A percentile compares a stretch with the other conserved stretches of the same genome.
phyloP scores from a whole-genome alignment of 2,329 filamentous ascomycete genomes.

The Bipolaris gigantea region DNA sequence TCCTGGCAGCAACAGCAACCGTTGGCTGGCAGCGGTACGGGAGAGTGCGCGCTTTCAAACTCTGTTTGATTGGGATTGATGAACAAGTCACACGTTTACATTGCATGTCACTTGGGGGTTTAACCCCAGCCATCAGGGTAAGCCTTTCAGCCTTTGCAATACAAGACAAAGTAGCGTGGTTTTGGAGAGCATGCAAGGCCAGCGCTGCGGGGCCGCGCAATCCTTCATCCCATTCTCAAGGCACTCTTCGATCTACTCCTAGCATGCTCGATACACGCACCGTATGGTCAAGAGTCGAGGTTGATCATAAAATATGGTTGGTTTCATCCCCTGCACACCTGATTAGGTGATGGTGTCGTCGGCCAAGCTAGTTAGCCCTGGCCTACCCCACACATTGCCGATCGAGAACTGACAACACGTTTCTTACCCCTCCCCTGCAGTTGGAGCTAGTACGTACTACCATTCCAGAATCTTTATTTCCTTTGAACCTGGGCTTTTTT shows the following conservation, averaged over 20 bases:
- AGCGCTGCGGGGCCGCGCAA: slow-evolving; percentile 20
- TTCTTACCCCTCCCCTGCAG: no score
- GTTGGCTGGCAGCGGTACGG: background rate
- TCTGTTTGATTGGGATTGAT: background rate
- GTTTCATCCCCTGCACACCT: slow-evolving; percentile 7
- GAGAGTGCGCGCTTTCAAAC: background rate
- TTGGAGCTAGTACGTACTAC: background rate
- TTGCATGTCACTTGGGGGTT: no score
- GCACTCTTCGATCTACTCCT: slow-evolving; percentile 19
- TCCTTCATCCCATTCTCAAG: slow-evolving; percentile 3
- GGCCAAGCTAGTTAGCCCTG: slow-evolving; percentile 29
- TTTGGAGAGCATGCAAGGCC: background rate
- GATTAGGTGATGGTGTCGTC: slow-evolving; percentile 31
- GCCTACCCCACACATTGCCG: slow-evolving; percentile 36
- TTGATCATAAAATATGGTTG: background rate
- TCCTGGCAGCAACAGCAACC: no score
- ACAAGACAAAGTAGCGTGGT: background rate
- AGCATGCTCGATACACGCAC: slow-evolving; percentile 25
- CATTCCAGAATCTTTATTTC: background rate
- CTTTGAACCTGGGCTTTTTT: background rate
- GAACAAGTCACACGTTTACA: background rate
- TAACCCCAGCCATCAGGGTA: background rate
- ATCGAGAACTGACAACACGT: slow-evolving; percentile 21
- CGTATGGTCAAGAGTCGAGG: slow-evolving; percentile 20
- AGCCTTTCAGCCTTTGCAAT: background rate